Conservation (phyloP, 2,329 filamentous ascomycete genomes). For the Fusarium oligoseptatum region DNA sequence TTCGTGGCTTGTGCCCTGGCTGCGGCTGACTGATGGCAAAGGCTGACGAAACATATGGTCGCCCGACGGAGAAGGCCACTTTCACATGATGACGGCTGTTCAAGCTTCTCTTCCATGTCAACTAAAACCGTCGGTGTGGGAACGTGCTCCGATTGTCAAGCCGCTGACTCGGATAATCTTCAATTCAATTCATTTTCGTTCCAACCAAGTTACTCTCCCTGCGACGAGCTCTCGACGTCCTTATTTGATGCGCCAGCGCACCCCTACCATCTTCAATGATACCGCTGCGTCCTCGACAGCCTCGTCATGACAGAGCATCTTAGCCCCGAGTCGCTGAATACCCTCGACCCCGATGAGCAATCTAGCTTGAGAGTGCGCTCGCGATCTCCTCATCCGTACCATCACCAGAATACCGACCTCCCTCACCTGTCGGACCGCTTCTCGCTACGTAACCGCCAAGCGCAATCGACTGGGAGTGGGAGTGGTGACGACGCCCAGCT, state of each 20-base stretch:
- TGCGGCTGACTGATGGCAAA: slow-evolving; percentile 37
- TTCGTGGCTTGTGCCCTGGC: slow-evolving; percentile 34
- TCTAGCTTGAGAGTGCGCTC: slow-evolving; percentile 63
- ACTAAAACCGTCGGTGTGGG: slow-evolving; percentile 38
- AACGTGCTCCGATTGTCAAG: slow-evolving; percentile 28
- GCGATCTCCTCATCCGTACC: slow-evolving; percentile 78
- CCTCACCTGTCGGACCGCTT: slow-evolving; percentile 63
- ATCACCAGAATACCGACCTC: slow-evolving; percentile 69
- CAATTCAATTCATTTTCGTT: slow-evolving; percentile 11
- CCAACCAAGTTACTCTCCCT: slow-evolving; percentile 2
- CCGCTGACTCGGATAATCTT: slow-evolving; percentile 28
- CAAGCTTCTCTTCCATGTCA: slow-evolving; percentile 34
- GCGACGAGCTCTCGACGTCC: slow-evolving; percentile 7
- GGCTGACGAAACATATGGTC: slow-evolving; percentile 44
- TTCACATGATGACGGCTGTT: slow-evolving; percentile 47
- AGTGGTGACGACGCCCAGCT: slow-evolving; percentile 36
- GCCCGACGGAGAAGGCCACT: slow-evolving; percentile 46
- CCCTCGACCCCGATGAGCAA: slow-evolving; percentile 53
- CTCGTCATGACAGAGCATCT: slow-evolving; percentile 63
- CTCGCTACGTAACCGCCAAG: slow-evolving; percentile 39
- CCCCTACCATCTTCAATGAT: slow-evolving; percentile 46
- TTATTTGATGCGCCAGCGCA: slow-evolving; percentile 39
- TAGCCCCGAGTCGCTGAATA: slow-evolving; percentile 51
- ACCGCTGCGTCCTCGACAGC: slow-evolving; percentile 34
- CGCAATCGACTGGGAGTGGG: slow-evolving; percentile 31